Evolutionary conservation across 2,329 filamentous ascomycete genomes (phyloP), one percentile per base, ranked within the genome.

Genomic region (Amauroascus niger): DNA sequence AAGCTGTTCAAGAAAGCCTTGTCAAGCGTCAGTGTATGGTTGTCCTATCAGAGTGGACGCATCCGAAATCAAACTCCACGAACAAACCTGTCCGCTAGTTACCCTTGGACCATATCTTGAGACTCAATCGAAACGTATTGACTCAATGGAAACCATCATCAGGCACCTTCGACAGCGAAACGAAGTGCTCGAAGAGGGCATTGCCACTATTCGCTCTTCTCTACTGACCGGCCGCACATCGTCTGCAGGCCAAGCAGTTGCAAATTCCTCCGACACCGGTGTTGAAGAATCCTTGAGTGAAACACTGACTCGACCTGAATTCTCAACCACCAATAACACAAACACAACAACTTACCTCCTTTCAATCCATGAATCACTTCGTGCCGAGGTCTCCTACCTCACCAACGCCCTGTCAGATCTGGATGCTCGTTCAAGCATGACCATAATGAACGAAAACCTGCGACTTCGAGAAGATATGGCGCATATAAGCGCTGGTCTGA

Each of bases 381-480:
- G 80, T 11, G 78, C 80, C 43, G 80, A 83, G 62, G 75, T 83
- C 47, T 69, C 69, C 16, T 77, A 79, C 47, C 70, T 81, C 26
- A 74, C 75, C 13, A 72, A 74, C 49, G 76, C 77, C 2, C 69
- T 83, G 8, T 74, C 75, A 2, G 79, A 82, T 53, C 71, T 82
- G 40, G 81, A 84, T 57, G 79, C 77, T 45, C 76, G 79, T 33
- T 76, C 78, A 35, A 80, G 73, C 64, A 80, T 83, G 79, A 76
- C 79, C 55, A 76, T 80, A 39, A 75, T 83, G 68, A 83, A 82
- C 60, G 80, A 83, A 63, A 80, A 75, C 45, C 71, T 82, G 30
- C 77, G 80, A 2, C 73, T 78, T 48, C 79, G 81, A 56, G 80
- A 83, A 59, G 80, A 83, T 55, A 76, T 83, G 68, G 73, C 79